Base-by-base conservation (phyloP, 2,329 filamentous ascomycete species). In the Chaetoscypha palmicola region DNA sequence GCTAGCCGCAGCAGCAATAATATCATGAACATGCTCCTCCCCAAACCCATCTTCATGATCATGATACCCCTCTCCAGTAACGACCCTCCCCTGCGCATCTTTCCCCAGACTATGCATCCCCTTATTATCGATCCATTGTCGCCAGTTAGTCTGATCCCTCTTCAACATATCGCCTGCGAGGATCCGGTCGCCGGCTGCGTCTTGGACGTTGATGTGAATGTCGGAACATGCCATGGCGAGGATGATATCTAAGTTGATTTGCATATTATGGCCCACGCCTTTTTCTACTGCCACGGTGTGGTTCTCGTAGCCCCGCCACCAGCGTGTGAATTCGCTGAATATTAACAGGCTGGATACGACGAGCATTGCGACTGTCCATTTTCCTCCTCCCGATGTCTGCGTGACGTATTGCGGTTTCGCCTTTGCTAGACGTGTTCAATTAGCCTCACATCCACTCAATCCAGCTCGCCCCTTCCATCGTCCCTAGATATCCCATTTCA, bases 191-290 rank as follows among this genome's bases (percentile, higher is more conserved):
- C 92, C 90, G 0, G 88, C 80, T 2, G 91, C 90, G 64, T 98
- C 92, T 69, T 97, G 92, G 39, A 98, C 90, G 67, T 98, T 97
- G 66, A 98, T 73, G 68, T 95, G 86, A n/a, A 98, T 68, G 61
- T 94, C 83, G 45, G 74, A 68, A 71, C 92, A 98, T 56, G 74
- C 70, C 92, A 98, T 98, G 41, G 75, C 75, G 38, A 98, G 74
- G 4, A 97, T 86, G n/a, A 94, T 73, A 66, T 98, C 92, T 46
- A 98, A 71, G 69, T 98, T 98, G 68, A 98, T 84, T 66, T 97
- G 90, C 64, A 98, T 77, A 50, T 81, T 76, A 65, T 88, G 88
- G 2, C 85, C 83, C 30, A 98, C 76, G 54, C 87, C 87, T 67
- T 94, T 92, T 66, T 97, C 92, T 45, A 98, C 91, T 48, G 83